These are phyloP conservation scores for Tylopilus sp. DNA, from an alignment of 768 basidiomycete genomes.

Conservation along the genomic window DNA sequence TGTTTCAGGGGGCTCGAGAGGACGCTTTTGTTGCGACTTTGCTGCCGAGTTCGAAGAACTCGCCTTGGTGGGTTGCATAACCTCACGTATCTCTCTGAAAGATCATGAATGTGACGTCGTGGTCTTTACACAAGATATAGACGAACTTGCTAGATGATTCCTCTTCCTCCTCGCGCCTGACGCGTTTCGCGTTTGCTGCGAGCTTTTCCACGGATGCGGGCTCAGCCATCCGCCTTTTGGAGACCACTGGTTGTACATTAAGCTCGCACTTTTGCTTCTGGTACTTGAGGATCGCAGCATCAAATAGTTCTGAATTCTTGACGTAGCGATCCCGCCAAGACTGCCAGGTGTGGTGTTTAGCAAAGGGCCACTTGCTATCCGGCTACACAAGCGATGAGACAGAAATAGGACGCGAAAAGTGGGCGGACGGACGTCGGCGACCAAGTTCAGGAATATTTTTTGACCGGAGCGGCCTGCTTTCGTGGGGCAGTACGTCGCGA, in stretches of 20 bases:
- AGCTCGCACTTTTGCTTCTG: constrained; percentile 30
- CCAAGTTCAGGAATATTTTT: constrained; percentile 40
- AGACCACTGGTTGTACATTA: not conserved
- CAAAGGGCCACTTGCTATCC: constrained; percentile 47
- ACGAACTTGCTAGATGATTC: constrained; percentile 5
- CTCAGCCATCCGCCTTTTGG: constrained; percentile 1
- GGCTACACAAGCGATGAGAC: constrained; percentile 26
- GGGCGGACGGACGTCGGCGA: constrained; percentile 41
- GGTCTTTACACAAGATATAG: not conserved
- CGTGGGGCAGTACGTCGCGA: constrained; percentile 47
- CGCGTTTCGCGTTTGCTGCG: constrained; percentile 6
- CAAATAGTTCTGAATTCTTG: constrained; percentile 41
- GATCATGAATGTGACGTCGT: not conserved
- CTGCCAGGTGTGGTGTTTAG: constrained; percentile 49
- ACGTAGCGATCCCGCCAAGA: constrained; percentile 65
- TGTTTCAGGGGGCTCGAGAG: not conserved
- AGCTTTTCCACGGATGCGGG: not conserved
- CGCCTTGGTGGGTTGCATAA: not conserved
- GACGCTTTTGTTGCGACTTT: not conserved
- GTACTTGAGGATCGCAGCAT: constrained; percentile 40
- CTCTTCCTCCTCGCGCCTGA: not conserved
- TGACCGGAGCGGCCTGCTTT: constrained; percentile 44
- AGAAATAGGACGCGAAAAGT: not conserved
- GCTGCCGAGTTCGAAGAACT: not conserved
- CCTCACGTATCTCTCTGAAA: constrained; percentile 5